Evolutionary conservation across 2,329 filamentous ascomycete species (phyloP).

Genomic region (Pyricularia pennisetigena): DNA sequence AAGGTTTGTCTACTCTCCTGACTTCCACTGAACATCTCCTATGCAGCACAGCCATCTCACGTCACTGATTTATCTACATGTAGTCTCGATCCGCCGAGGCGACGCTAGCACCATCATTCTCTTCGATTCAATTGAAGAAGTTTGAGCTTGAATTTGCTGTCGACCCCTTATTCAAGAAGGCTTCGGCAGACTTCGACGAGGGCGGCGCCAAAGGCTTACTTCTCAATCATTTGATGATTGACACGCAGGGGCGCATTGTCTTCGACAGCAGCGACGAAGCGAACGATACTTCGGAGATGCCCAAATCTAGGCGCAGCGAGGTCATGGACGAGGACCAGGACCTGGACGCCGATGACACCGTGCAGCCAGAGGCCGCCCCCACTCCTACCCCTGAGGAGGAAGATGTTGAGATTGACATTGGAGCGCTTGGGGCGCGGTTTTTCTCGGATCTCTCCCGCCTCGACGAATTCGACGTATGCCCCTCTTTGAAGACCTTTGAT

Average conservation of each 20-base stretch:
- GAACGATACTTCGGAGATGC: conserved; percentile 32
- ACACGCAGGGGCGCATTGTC: conserved; percentile 83
- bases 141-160: conserved; percentile 95
- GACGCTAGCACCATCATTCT: conserved; percentile 84
- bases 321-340: conserved; percentile 27
- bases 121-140: conserved; percentile 86
- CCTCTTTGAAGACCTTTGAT: conserved; percentile 88
- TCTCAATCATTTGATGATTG: conserved; percentile 94
- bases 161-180: conserved; percentile 98
- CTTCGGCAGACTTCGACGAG: conserved; percentile 96
- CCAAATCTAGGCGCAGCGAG: conserved; percentile 24
- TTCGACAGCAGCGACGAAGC: conserved; percentile 96
- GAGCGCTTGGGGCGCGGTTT: conserved; percentile 65
- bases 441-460: conserved; percentile 71
- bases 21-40: conserved; percentile 1
- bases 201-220: conserved; percentile 92
- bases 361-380: conserved; percentile 22
- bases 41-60: conserved; percentile 4
- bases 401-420: conserved; percentile 71
- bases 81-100: conserved; percentile 75
- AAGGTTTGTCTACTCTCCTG: conserved; percentile 45
- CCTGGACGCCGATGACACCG: conserved; percentile 22
- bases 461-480: conserved; percentile 85
- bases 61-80: conserved; percentile 13
- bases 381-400: conserved; percentile 24